phyloP scores from a whole-genome alignment of 441 rosid genomes.

The Metrosideros polymorpha region DNA sequence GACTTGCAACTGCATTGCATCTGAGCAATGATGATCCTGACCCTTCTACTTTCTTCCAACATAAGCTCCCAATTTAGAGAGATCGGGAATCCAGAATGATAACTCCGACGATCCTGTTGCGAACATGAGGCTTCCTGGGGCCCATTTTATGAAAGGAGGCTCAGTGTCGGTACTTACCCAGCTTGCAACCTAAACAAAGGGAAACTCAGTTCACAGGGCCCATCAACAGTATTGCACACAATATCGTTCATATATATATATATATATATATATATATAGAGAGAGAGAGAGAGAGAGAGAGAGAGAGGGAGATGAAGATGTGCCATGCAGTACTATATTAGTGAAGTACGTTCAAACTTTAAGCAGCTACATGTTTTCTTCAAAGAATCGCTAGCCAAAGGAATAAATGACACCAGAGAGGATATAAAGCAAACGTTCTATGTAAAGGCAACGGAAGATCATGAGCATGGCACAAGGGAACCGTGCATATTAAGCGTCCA shows the following conservation, averaged over 20 bases:
- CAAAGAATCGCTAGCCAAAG: neutral
- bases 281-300: too few species aligned
- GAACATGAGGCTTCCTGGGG: slow-evolving; percentile 91
- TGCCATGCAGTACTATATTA: neutral
- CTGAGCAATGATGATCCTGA: neutral
- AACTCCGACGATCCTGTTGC: slow-evolving; percentile 84
- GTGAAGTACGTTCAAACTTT: neutral
- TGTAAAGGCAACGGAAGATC: neutral
- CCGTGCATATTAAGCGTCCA: neutral
- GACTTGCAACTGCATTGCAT: neutral
- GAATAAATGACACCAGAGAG: neutral
- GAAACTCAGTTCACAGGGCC: neutral
- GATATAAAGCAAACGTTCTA: neutral
- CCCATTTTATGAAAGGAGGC: slow-evolving; percentile 85
- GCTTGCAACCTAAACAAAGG: slow-evolving; percentile 50
- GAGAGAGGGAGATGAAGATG: too few species aligned
- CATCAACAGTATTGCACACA: neutral
- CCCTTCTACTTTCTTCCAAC: slow-evolving; percentile 66
- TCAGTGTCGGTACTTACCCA: slow-evolving; percentile 77
- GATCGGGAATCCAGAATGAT: slow-evolving; percentile 82
- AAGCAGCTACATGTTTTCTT: neutral
- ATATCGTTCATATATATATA: neutral
- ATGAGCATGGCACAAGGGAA: neutral
- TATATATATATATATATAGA: too few species aligned
- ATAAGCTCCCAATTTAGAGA: slow-evolving; percentile 79